Evolutionary conservation across 2,329 filamentous ascomycete genomes (phyloP).

Genomic region (Pleoardoris graminearum): DNA sequence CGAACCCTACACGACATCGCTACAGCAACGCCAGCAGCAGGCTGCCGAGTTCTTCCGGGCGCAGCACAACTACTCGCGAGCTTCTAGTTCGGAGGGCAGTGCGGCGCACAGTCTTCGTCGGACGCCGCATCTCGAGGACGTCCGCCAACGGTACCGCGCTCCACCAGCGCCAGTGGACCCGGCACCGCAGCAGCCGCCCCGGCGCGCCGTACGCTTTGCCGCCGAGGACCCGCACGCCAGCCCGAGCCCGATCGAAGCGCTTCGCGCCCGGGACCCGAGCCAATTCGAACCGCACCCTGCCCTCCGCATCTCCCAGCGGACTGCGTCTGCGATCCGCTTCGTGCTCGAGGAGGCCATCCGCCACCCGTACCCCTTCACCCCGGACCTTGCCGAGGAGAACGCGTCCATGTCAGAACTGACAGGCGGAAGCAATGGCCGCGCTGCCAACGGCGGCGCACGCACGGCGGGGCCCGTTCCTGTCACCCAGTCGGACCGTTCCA

Average conservation of each 20-base stretch:
- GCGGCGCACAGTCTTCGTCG: slow-evolving; percentile 56
- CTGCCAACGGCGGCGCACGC: slow-evolving; percentile 60
- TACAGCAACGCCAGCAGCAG: slow-evolving; percentile 50
- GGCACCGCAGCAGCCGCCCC: slow-evolving; percentile 31
- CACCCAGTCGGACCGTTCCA: slow-evolving; percentile 53
- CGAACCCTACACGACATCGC: slow-evolving; percentile 43
- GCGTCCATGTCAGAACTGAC: slow-evolving; percentile 88
- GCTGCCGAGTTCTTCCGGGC: slow-evolving; percentile 40
- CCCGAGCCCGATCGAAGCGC: slow-evolving; percentile 37
- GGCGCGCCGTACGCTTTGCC: slow-evolving; percentile 42
- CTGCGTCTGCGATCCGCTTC: slow-evolving; percentile 88
- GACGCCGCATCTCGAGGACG: slow-evolving; percentile 55
- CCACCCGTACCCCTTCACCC: slow-evolving; percentile 78
- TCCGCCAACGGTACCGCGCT: slow-evolving; percentile 47
- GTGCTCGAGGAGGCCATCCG: slow-evolving; percentile 89
- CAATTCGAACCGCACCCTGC: slow-evolving; percentile 55
- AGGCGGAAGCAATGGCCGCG: slow-evolving; percentile 60
- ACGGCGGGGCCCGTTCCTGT: slow-evolving; percentile 59
- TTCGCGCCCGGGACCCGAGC: slow-evolving; percentile 22
- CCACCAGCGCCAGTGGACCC: slow-evolving; percentile 54
- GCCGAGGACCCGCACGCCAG: slow-evolving; percentile 30
- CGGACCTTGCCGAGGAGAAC: slow-evolving; percentile 83
- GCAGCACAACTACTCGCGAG: slow-evolving; percentile 48
- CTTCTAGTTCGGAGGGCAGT: slow-evolving; percentile 58
- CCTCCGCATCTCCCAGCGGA: slow-evolving; percentile 76